phyloP scores from a whole-genome alignment of 1,139 yeast species.

The Pichia sp. region DNA sequence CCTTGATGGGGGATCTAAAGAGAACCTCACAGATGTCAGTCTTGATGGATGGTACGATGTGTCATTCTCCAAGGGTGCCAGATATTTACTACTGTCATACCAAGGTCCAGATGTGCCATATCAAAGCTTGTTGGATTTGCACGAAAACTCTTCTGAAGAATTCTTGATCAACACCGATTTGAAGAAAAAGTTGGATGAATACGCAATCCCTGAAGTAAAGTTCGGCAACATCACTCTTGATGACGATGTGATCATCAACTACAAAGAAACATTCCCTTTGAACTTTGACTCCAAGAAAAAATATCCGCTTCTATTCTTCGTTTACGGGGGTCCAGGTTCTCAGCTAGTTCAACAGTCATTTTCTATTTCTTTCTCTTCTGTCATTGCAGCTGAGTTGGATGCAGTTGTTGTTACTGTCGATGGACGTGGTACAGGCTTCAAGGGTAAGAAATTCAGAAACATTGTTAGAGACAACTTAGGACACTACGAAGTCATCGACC shows the following conservation, averaged over 20 bases:
- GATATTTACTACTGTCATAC: constrained; percentile 56
- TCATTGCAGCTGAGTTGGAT: constrained; percentile 62
- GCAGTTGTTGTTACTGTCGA: constrained; percentile 77
- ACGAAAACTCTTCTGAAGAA: constrained; percentile 26
- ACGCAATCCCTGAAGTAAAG: constrained; percentile 45
- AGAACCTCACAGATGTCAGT: constrained; percentile 52
- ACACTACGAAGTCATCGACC: constrained; percentile 64
- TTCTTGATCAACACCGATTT: constrained; percentile 51
- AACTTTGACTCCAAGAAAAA: constrained; percentile 48
- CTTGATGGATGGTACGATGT: constrained; percentile 65
- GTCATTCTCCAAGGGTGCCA: constrained; percentile 64
- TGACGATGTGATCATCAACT: constrained; percentile 39
- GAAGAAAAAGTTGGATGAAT: constrained; percentile 37
- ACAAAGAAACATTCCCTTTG: constrained; percentile 61
- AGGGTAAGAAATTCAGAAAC: constrained; percentile 56
- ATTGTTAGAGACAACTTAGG: constrained; percentile 66
- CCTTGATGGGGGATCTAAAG: constrained; percentile 34
- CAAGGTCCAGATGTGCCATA: constrained; percentile 66
- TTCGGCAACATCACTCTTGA: constrained; percentile 48
- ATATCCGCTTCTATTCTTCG: constrained; percentile 70
- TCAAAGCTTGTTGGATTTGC: constrained; percentile 60
- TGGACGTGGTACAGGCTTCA: constrained; percentile 79
- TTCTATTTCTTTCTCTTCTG: constrained; percentile 54
- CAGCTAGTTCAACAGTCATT: constrained; percentile 58
- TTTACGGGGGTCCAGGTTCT: constrained; percentile 83